A percentile compares a stretch with the other conserved stretches of the same genome.
Evolutionary conservation across 441 rosid genomes (phyloP).

Genomic region (Gossypium davidsonii): DNA sequence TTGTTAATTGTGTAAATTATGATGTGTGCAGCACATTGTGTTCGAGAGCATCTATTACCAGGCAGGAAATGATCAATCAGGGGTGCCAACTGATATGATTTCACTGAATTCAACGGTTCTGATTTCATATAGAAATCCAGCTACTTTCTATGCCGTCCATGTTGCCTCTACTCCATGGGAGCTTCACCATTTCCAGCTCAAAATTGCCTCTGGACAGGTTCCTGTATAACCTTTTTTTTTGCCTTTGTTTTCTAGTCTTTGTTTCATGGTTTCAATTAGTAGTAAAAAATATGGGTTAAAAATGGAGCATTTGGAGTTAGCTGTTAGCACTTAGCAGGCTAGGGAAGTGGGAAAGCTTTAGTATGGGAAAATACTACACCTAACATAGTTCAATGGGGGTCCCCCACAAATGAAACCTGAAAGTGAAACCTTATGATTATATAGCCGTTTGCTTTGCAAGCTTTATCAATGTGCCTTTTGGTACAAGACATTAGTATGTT

Average conservation of each 20-base stretch:
- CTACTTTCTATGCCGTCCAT: conserved; percentile 81
- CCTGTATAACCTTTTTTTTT: background rate
- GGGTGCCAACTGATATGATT: conserved; percentile 89
- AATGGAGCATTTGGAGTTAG: background rate
- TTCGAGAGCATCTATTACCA: conserved; percentile 73
- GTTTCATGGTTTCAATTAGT: background rate
- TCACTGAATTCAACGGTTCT: conserved; percentile 79
- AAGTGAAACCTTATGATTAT: background rate
- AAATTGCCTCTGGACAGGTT: conserved; percentile 74
- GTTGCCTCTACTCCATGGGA: conserved; percentile 70
- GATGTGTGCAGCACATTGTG: conserved; percentile 51
- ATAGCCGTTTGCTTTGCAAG: background rate
- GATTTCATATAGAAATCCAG: conserved; percentile 72
- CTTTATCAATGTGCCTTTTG: background rate
- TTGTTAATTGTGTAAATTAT: too few relatives aligned
- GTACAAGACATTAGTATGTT: background rate
- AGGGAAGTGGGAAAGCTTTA: conserved; percentile 6
- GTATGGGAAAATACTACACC: background rate
- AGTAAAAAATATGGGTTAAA: background rate
- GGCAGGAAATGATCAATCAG: conserved; percentile 75
- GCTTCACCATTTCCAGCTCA: conserved; percentile 69
- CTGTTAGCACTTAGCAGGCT: background rate
- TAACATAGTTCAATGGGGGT: background rate
- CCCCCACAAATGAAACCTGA: background rate
- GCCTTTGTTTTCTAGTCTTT: background rate